Conservation (phyloP, 2,329 filamentous ascomycete species). For the Talaromyces atroroseus region DNA sequence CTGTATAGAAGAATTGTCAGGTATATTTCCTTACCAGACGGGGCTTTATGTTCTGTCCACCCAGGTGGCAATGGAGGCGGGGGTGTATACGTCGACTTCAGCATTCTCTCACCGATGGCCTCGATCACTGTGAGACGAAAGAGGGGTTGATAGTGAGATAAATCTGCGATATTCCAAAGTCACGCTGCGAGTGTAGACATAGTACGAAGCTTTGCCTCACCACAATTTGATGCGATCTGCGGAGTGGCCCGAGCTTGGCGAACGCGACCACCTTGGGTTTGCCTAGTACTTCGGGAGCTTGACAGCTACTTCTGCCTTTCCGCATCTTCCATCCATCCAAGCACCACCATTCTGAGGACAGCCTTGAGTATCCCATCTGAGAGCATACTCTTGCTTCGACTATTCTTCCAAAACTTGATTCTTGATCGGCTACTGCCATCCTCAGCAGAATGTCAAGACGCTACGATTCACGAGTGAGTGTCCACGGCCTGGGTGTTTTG, state of each 20-base stretch:
- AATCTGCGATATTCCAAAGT: background rate
- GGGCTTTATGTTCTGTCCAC: conserved; percentile 92
- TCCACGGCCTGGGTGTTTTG: conserved; percentile 18
- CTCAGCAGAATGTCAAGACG: conserved; percentile 74
- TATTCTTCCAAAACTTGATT: background rate
- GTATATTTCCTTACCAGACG: conserved; percentile 50
- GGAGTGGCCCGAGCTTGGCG: conserved; percentile 37
- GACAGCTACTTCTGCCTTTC: conserved; percentile 18
- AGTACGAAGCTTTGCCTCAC: conserved; percentile 9
- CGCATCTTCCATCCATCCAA: conserved; percentile 13
- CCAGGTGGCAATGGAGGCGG: conserved; percentile 65
- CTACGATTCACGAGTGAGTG: conserved; percentile 85
- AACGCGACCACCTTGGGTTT: conserved; percentile 37
- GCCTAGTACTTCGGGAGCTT: conserved; percentile 33
- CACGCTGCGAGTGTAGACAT: background rate
- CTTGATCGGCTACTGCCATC: background rate
- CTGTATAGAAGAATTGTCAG: conserved; percentile 7
- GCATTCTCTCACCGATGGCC: conserved; percentile 44
- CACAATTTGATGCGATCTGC: conserved; percentile 16
- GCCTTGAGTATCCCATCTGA: conserved; percentile 1
- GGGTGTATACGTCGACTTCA: conserved; percentile 71
- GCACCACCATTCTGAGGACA: conserved; percentile 9
- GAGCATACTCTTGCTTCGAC: background rate
- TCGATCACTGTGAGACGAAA: background rate
- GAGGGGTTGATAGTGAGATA: background rate